These are phyloP conservation scores for Bisporella sp. DNA, from an alignment of 2,329 filamentous ascomycete genomes.

Conservation along the genomic window DNA sequence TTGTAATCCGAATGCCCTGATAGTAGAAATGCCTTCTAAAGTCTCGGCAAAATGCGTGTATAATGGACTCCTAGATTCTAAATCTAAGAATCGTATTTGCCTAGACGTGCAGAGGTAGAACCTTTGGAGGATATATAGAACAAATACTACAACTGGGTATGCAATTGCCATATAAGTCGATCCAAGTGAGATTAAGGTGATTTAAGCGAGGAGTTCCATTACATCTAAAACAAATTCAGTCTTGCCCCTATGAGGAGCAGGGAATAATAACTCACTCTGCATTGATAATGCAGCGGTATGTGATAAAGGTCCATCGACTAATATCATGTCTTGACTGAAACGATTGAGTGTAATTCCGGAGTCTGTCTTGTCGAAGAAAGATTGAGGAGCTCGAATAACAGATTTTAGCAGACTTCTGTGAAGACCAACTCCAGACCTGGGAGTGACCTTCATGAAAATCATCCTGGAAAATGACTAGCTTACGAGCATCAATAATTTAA, in stretches of 20 bases:
- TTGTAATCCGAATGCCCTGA: not conserved
- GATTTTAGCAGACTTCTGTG: too few relatives aligned
- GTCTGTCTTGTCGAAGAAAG: too few relatives aligned
- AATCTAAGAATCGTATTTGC: conserved; percentile 51
- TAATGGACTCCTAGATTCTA: conserved; percentile 51
- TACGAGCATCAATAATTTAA: too few relatives aligned
- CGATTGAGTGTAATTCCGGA: not conserved
- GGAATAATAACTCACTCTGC: too few relatives aligned
- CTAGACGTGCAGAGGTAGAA: conserved; percentile 54
- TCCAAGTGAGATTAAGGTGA: conserved; percentile 25
- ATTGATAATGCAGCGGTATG: not conserved
- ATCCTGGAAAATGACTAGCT: too few relatives aligned
- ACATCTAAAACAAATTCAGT: not conserved
- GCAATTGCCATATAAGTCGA: not conserved
- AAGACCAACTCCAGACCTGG: too few relatives aligned
- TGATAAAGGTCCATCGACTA: not conserved
- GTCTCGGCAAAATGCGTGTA: not conserved
- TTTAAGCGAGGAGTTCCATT: not conserved
- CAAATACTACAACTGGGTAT: conserved; percentile 40
- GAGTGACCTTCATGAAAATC: too few relatives aligned
- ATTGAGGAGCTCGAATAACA: too few relatives aligned
- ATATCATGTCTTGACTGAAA: not conserved
- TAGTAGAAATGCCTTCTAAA: not conserved
- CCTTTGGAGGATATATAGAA: conserved; percentile 44
- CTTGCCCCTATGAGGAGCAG: too few relatives aligned